Base-by-base conservation (phyloP, 306 rosid genomes). In the Cucurbita moschata region DNA sequence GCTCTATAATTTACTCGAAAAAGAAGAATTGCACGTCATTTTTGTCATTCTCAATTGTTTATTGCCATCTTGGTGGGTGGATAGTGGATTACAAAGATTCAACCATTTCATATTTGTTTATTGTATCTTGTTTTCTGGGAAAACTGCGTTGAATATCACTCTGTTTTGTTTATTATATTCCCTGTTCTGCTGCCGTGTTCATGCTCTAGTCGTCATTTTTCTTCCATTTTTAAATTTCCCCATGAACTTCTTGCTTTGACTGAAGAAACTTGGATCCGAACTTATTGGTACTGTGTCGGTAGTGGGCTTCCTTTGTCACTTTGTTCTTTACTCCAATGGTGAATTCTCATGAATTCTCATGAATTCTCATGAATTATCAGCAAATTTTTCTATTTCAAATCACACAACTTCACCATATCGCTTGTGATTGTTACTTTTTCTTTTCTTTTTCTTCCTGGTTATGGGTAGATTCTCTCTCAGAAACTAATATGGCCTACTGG, bases 311-410 rank as follows among this genome's bases (percentile, higher is more conserved):
- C 65, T 79, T 77, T 82, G 73, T 85, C 80, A 79, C 78, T 76
- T 71, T 79, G 82, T 56, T 76, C 85, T 76, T 71, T 79, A 79
- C 66, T 70, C 57, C 85, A 82, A 80, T 84, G 53, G 49, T 74
- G 75, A 79, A 77, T 73, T 76, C 38, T 79, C 67, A 21, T 82
- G 57, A 75, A 77, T 73, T 76, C 38, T 79, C 67, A 21, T 82
- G 57, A 75, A 70, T 62, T n/a, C 38, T 79, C 67, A 21, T 82
- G 57, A 75, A 70, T 62, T n/a, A 42, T 72, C 14, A 53, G 37
- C 64, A 0, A 5, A 37, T 75, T 49, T 49, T n/a, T 71, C 6
- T 38, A 40, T 56, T 59, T 58, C 74, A 30, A 23, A 42, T 26
- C 56, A 51, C 19, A 39, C 10, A 14, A 18, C 56, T 7, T 74